These are phyloP conservation scores for Candida vaughaniae DNA, from an alignment of 805 yeast species.

Conservation along the genomic window DNA sequence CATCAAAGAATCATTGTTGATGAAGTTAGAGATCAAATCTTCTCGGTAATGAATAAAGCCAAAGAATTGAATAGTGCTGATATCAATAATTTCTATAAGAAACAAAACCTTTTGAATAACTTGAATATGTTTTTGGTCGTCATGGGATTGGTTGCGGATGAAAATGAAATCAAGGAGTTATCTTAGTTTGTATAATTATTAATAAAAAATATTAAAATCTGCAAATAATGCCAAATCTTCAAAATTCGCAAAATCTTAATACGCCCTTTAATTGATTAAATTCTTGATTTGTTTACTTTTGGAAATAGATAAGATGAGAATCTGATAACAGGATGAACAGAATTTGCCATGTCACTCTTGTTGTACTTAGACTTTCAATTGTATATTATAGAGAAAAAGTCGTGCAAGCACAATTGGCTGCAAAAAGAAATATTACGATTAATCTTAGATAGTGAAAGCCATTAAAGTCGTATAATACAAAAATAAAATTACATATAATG, in stretches of 20 bases:
- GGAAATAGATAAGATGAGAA: too few relatives aligned
- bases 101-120: conserved; percentile 65
- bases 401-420: too few relatives aligned
- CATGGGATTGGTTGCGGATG: conserved; percentile 93
- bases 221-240: background rate
- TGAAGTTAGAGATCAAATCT: conserved; percentile 89
- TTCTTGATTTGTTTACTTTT: too few relatives aligned
- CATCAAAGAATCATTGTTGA: conserved; percentile 94
- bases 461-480: too few relatives aligned
- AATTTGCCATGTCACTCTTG: too few relatives aligned
- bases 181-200: conserved; percentile 2
- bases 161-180: conserved; percentile 82
- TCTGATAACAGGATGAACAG: too few relatives aligned
- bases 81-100: conserved; percentile 42
- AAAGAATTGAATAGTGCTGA: conserved; percentile 57
- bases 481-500: background rate
- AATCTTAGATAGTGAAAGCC: too few relatives aligned
- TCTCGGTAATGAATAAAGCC: conserved; percentile 80
- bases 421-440: too few relatives aligned
- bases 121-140: conserved; percentile 91
- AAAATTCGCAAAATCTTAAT: background rate
- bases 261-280: background rate
- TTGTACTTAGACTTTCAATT: too few relatives aligned
- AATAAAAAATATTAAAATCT: background rate
- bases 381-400: too few relatives aligned